A percentile compares a stretch with the other conserved stretches of the same genome.
These are phyloP conservation scores for Calonectria hawksworthii DNA, from an alignment of 2,329 filamentous ascomycete genomes.

Conservation along the genomic window DNA sequence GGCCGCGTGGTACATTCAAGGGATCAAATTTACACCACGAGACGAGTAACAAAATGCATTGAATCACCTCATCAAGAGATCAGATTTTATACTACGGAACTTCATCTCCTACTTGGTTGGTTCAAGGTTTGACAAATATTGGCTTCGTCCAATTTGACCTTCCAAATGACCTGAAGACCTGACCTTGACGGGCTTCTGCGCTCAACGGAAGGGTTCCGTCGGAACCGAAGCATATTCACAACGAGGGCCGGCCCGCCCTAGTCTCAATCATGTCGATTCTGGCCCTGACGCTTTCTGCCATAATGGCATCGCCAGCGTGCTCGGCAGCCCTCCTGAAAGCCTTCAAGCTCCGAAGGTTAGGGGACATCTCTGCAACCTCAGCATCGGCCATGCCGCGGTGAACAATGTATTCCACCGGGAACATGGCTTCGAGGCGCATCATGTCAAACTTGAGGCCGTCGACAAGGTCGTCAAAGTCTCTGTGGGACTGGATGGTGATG, in stretches of 20 bases:
- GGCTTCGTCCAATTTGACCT: too few relatives aligned
- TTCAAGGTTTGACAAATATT: too few relatives aligned
- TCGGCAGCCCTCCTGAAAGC: not conserved
- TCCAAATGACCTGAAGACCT: too few relatives aligned
- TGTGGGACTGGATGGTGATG: not conserved
- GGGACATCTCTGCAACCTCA: not conserved
- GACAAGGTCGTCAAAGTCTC: not conserved
- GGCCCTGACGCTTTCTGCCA: not conserved
- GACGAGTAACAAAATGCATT: too few relatives aligned
- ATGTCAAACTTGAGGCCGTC: not conserved
- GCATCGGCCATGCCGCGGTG: not conserved
- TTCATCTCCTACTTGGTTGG: too few relatives aligned
- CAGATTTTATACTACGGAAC: too few relatives aligned
- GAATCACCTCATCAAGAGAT: too few relatives aligned
- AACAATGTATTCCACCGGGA: not conserved
- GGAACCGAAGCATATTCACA: too few relatives aligned
- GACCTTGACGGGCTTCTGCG: not conserved
- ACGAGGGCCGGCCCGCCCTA: too few relatives aligned
- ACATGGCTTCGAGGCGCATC: not conserved
- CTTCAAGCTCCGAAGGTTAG: not conserved
- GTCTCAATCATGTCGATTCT: not conserved
- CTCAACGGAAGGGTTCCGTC: not conserved
- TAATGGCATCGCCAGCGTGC: not conserved
- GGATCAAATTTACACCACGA: too few relatives aligned
- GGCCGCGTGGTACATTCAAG: too few relatives aligned